phyloP scores from a whole-genome alignment of 2,329 filamentous ascomycete genomes.

The Apiospora arundinis region DNA sequence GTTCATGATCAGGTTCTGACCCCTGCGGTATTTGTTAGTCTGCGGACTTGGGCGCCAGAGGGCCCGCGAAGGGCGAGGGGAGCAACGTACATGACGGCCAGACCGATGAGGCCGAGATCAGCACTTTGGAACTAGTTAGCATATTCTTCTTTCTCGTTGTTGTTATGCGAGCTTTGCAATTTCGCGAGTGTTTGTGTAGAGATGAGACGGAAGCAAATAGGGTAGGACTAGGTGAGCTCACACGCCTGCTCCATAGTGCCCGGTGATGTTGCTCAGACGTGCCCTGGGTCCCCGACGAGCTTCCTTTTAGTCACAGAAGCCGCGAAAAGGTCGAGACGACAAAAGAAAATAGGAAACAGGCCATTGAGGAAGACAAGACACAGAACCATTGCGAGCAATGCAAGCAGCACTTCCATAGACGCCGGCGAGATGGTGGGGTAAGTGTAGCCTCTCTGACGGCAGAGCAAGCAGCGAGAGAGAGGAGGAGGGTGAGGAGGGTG shows the following conservation, averaged over 20 bases:
- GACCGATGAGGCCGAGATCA: slow-evolving; percentile 91
- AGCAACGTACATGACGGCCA: slow-evolving; percentile 80
- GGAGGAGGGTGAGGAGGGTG: slow-evolving; percentile 31
- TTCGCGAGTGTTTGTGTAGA: slow-evolving; percentile 26
- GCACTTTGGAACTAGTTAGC: slow-evolving; percentile 69
- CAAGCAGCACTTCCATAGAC: slow-evolving; percentile 27
- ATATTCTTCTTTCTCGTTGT: slow-evolving; percentile 37
- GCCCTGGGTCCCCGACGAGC: slow-evolving; percentile 59
- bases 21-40: slow-evolving; percentile 48
- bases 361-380: slow-evolving; percentile 34
- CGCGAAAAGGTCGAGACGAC: slow-evolving; percentile 31
- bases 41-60: slow-evolving; percentile 85
- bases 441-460: neutral
- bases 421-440: slow-evolving; percentile 30
- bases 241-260: slow-evolving; percentile 65
- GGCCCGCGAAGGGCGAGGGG: slow-evolving; percentile 82
- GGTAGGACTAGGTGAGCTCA: slow-evolving; percentile 43
- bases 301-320: slow-evolving; percentile 39
- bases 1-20: slow-evolving; percentile 89
- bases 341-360: slow-evolving; percentile 28
- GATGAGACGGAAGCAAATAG: slow-evolving; percentile 34
- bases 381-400: neutral
- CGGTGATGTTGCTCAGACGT: slow-evolving; percentile 75
- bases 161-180: neutral
- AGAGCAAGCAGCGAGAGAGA: slow-evolving; percentile 22